Evolutionary conservation across 75 land plant genomes (phyloP).

Genomic region (Cunninghamia lanceolata): DNA sequence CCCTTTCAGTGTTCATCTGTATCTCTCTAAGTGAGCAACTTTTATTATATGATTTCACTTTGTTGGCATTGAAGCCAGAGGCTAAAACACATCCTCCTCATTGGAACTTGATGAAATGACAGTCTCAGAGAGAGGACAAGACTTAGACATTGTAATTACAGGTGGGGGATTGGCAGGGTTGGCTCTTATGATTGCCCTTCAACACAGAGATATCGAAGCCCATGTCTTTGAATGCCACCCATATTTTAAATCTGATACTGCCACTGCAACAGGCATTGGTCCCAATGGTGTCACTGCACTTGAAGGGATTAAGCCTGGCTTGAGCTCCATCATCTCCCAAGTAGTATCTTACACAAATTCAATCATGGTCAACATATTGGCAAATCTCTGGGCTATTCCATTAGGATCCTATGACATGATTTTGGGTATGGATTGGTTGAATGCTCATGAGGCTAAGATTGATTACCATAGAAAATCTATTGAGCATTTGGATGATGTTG

Average conservation of each 20-base stretch:
- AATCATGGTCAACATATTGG: neutral
- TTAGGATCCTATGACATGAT: too few species aligned
- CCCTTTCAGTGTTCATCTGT: too few species aligned
- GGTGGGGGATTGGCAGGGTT: constrained; percentile 13
- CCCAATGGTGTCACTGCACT: constrained; percentile 14
- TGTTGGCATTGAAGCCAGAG: too few species aligned
- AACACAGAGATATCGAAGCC: constrained; percentile 17
- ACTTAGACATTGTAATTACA: neutral
- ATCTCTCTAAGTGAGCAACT: too few species aligned
- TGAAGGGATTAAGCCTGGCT: neutral
- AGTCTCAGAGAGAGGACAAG: neutral
- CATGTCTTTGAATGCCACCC: constrained; percentile 20
- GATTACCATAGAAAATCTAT: too few species aligned
- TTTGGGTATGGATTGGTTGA: too few species aligned
- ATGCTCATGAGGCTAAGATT: too few species aligned
- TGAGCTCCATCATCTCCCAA: neutral
- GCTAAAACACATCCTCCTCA: too few species aligned
- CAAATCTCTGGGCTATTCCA: too few species aligned
- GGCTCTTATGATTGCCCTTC: constrained; percentile 27
- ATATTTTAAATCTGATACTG: constrained; percentile 13
- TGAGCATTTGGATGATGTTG: too few species aligned
- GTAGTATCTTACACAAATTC: neutral
- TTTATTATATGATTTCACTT: too few species aligned
- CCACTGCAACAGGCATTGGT: constrained; percentile 24
- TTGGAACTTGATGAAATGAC: too few species aligned